phyloP scores from a whole-genome alignment of 768 basidiomycete species.

The Sutorius australiensis region DNA sequence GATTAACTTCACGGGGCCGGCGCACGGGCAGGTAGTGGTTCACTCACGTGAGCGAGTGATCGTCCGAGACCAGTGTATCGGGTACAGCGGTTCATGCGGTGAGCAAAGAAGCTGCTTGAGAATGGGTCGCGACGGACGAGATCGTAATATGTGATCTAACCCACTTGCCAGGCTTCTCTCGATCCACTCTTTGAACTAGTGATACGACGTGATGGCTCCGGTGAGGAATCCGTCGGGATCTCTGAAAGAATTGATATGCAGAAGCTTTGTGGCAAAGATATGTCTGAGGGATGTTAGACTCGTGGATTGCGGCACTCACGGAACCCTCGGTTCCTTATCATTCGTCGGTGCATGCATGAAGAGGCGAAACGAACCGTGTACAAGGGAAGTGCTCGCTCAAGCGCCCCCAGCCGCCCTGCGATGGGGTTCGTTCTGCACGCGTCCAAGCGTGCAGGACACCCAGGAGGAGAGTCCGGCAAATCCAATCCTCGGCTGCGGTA shows the following conservation, averaged over 20 bases:
- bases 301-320: slow-evolving; percentile 45
- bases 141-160: slow-evolving; percentile 43
- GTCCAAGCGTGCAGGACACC: background rate
- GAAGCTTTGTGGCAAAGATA: slow-evolving; percentile 49
- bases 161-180: slow-evolving; percentile 38
- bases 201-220: background rate
- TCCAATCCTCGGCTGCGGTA: background rate
- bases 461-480: background rate
- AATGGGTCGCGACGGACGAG: slow-evolving; percentile 23
- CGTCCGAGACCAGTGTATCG: slow-evolving; percentile 4
- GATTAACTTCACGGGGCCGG: background rate
- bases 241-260: slow-evolving; percentile 17
- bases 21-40: background rate
- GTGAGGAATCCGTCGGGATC: background rate
- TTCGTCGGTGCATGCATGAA: background rate
- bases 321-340: slow-evolving; percentile 37
- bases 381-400: slow-evolving; percentile 38
- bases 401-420: slow-evolving; percentile 41
- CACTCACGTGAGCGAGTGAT: slow-evolving; percentile 1
- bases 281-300: slow-evolving; percentile 43
- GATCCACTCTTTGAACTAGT: slow-evolving; percentile 40
- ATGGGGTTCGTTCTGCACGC: background rate
- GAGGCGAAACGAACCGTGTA: slow-evolving; percentile 1
- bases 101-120: background rate
- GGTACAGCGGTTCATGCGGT: background rate